phyloP scores from a whole-genome alignment of 169 alveolate species.

The Eimeria sp. region DNA sequence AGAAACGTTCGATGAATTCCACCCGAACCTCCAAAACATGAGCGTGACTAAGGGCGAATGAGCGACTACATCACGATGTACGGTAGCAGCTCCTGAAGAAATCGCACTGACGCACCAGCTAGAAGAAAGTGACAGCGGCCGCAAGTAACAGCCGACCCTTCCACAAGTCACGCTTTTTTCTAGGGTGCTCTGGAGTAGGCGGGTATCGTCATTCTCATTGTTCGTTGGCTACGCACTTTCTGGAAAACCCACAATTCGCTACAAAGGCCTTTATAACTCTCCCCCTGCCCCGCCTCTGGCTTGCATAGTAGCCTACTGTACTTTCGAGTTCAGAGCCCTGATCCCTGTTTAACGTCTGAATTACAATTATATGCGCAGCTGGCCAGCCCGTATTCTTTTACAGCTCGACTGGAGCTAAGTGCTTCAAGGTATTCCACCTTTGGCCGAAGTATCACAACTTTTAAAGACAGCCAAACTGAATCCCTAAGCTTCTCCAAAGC shows the following conservation, averaged over 20 bases:
- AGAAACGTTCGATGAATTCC: background rate
- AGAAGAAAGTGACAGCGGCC: background rate
- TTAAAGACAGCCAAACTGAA: background rate
- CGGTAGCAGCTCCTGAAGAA: background rate
- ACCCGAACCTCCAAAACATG: background rate
- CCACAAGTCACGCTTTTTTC: background rate
- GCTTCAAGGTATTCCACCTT: background rate
- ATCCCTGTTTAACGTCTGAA: background rate
- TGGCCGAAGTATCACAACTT: background rate
- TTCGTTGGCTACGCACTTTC: background rate
- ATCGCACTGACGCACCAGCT: background rate
- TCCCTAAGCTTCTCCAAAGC: background rate
- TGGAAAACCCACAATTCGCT: background rate
- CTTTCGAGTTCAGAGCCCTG: background rate
- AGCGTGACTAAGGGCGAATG: background rate
- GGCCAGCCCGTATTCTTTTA: background rate
- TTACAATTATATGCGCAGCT: background rate
- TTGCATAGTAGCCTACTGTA: background rate
- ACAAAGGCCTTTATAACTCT: background rate
- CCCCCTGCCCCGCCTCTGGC: background rate
- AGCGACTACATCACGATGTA: background rate
- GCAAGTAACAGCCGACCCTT: background rate
- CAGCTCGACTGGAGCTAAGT: background rate
- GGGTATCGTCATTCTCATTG: background rate
- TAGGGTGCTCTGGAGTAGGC: background rate